Conservation (phyloP, 1,139 yeast species). For the Kodamaea alishanica region DNA sequence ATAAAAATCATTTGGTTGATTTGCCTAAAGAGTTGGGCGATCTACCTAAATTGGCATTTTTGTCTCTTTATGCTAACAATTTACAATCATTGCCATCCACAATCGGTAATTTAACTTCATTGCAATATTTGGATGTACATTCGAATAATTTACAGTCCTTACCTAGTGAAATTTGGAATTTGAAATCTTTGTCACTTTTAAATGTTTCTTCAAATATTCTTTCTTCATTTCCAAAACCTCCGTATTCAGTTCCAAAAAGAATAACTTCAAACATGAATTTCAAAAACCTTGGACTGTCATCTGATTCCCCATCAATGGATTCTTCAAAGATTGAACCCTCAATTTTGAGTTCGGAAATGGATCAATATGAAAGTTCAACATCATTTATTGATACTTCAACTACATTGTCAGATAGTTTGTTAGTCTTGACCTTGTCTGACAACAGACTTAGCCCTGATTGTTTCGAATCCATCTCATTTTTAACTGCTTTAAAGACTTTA, state of each 20-base stretch:
- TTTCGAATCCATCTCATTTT: slow-evolving; percentile 63
- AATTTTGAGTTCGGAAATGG: slow-evolving; percentile 1
- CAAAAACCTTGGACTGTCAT: slow-evolving; percentile 6
- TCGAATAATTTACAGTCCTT: slow-evolving; percentile 74
- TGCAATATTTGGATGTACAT: slow-evolving; percentile 77
- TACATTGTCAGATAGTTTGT: slow-evolving; percentile 50
- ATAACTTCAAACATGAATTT: slow-evolving; percentile 34
- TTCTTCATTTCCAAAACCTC: slow-evolving; percentile 61
- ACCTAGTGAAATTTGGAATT: slow-evolving; percentile 66
- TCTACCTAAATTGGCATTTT: slow-evolving; percentile 55
- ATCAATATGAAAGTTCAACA: slow-evolving; percentile 7
- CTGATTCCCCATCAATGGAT: slow-evolving; percentile 9
- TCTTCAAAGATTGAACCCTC: neutral
- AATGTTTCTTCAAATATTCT: slow-evolving; percentile 82
- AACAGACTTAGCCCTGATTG: slow-evolving; percentile 78
- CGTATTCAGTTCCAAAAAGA: slow-evolving; percentile 33
- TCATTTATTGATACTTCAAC: slow-evolving; percentile 14
- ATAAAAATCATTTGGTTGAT: slow-evolving; percentile 76
- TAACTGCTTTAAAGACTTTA: slow-evolving; percentile 57
- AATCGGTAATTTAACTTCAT: slow-evolving; percentile 56
- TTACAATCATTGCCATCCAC: slow-evolving; percentile 68
- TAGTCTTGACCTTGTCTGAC: slow-evolving; percentile 68
- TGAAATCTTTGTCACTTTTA: slow-evolving; percentile 53
- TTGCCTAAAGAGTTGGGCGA: slow-evolving; percentile 68
- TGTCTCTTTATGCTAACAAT: slow-evolving; percentile 75